Evolutionary conservation across 257 asterid genomes (phyloP), one percentile per base, ranked within the genome.

Genomic region (Lycium barbarum): DNA sequence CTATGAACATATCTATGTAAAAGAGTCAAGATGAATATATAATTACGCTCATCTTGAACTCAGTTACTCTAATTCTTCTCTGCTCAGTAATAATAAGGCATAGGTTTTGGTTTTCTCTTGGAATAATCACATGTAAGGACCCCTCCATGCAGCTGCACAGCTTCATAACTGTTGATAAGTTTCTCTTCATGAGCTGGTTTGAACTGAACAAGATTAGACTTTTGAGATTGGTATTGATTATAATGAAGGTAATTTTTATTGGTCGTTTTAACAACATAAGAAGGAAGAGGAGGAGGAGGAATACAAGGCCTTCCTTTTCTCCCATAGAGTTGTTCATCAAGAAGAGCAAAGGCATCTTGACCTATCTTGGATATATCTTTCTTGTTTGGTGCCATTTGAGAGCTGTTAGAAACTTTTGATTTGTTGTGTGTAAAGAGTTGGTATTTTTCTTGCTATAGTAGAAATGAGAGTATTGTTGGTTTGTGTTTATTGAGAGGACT

Each of bases 281-380:
- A 38, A n/a, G n/a, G n/a, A 38, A 40, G 8, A 17, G n/a, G 0
- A 3, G 78, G 40, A 70, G 54, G 8, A 17, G 13, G 51, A 38
- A 5, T 2, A 18, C 33, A 61, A n/a, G 67, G 67, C 3, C 35
- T 61, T 18, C 11, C 20, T 3, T 59, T 59, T 59, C 9, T 59
- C 18, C 26, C 65, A 59, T 59, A 59, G n/a, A 5, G 43, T 67
- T 73, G 80, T 73, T 73, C 80, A 20, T 73, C 59, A 73, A 73
- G 80, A 45, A 45, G 40, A 47, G 59, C 40, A 73, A 73, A 73
- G 5, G 59, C 59, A n/a, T 47, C 80, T 73, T 73, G 80, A 11
- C 80, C 80, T 73, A 73, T 73, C 26, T 20, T 73, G 2, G 59
- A 73, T 43, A 73, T n/a, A 18, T 73, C 57, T 73, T 47, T 73